Evolutionary conservation across 108 stramenopile species (phyloP), one percentile per base, ranked within the genome.

Genomic region (Cyclostephanos tholiformis): DNA sequence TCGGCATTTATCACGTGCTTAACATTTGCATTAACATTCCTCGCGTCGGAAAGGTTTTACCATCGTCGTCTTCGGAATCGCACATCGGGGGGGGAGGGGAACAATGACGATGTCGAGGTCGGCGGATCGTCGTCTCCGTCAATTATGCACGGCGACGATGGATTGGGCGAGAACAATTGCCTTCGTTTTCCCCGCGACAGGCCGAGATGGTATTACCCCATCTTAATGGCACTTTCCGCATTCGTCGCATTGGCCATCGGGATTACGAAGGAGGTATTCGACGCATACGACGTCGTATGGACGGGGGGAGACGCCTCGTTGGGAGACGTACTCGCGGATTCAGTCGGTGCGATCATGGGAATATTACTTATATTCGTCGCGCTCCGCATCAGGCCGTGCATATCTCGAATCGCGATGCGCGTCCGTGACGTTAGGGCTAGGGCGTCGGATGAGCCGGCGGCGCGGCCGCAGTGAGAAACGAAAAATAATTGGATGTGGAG

Each of bases 311-410:
- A 69, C 12, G 39, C 76, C 4, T 64, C 53, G 53, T 65, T 61
- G 62, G 67, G 30, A 2, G 76, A 77, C 70, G 22, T 77, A 32
- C 25, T 77, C 53, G 76, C 76, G 10, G 76, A 77, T 65, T 30
- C 64, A 35, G 38, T 77, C 17, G 74, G 74, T 11, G 59, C 62
- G 29, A 39, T 62, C 20, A 12, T 75, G 32, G 74, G 64, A 44
- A 16, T 9, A 22, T 8, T 9, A 36, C 16, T 64, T n/a, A n/a
- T n/a, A n/a, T n/a, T n/a, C n/a, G n/a, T n/a, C n/a, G n/a, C n/a
- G n/a, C n/a, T n/a, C n/a, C n/a, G n/a, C n/a, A n/a, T n/a, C n/a
- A n/a, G n/a, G n/a, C n/a, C n/a, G n/a, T n/a, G n/a, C n/a, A n/a
- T n/a, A n/a, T n/a, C n/a, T 17, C 63, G 20, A 8, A 23, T 36